Evolutionary conservation across 2,329 filamentous ascomycete species (phyloP).

Genomic region (Colletotrichum sp.): DNA sequence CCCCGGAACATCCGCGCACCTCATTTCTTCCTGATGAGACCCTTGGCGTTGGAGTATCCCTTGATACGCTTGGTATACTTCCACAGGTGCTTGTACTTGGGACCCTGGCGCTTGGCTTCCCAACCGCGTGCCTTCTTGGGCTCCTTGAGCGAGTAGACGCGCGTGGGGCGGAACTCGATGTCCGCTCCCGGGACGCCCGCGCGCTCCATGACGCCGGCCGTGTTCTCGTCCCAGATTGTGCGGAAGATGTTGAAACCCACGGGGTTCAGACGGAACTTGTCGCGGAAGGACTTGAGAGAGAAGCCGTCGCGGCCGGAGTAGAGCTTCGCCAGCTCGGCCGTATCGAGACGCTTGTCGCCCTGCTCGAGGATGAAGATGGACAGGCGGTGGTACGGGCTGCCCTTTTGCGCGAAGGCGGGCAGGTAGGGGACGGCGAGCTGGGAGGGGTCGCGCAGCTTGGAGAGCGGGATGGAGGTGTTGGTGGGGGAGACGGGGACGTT

Average conservation of each 20-base stretch:
- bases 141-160: conserved; percentile 70
- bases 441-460: conserved; percentile 60
- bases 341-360: conserved; percentile 63
- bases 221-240: conserved; percentile 87
- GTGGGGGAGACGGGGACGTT: conserved; percentile 61
- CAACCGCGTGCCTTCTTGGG: conserved; percentile 67
- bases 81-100: conserved; percentile 69
- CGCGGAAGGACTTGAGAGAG: conserved; percentile 75
- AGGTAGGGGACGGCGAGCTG: conserved; percentile 83
- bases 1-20: neutral
- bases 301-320: conserved; percentile 58
- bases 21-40: conserved; percentile 42
- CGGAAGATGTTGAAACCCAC: conserved; percentile 91
- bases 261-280: conserved; percentile 71
- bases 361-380: conserved; percentile 87
- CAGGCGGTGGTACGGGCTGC: conserved; percentile 88
- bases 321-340: conserved; percentile 58
- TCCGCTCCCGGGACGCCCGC: conserved; percentile 77
- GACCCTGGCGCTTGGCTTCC: conserved; percentile 69
- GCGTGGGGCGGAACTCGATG: conserved; percentile 84
- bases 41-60: conserved; percentile 46
- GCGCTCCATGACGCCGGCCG: conserved; percentile 84
- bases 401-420: conserved; percentile 87
- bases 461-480: conserved; percentile 68
- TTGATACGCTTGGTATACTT: conserved; percentile 68